Evolutionary conservation across 108 stramenopile genomes (phyloP), one percentile per base, ranked within the genome.

Genomic region (Skeletonema tropicum): DNA sequence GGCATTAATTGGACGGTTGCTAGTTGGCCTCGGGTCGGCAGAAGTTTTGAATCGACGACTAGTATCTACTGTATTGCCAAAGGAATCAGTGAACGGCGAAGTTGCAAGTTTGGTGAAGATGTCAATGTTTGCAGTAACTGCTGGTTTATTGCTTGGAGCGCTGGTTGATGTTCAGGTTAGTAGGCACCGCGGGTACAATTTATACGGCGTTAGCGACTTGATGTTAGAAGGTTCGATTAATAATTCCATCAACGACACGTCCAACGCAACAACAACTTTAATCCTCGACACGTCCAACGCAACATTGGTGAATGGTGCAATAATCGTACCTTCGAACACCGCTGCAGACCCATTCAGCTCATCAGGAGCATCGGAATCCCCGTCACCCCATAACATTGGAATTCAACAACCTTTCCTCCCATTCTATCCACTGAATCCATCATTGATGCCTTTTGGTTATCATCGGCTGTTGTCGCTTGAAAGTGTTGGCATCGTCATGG

Each of bases 1-100:
- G 64, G 79, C 79, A 41, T 30, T 80, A 19, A 35, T 72, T 19
- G 83, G 83, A 25, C 63, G 83, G 19, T 72, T 80, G 14, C 64
- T 84, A 5, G 31, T 80, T 30, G 83, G 83, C 19, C 72, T 84
- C 19, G 76, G 73, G 5, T 79, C 60, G 17, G 64, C 75, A 49
- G 77, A 83, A 60, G 11, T 64, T 25, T 49, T 80, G 35, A 75
- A 76, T 52, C 46, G 74, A 58, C 79, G 74, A 14, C 49, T 80
- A 42, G 32, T 68, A 12, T 23, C n/a, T 60, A 57, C 59, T 10
- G 48, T 74, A 19, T 13, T 79, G 15, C 42, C 64, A 30, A 60
- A 29, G 8, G 73, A 76, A 45, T 70, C 57, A 5, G 64, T 83
- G 13, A 77, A 77, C 31, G 13, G 45, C 55, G 83, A 79, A 64